phyloP scores from a whole-genome alignment of 805 yeast genomes.

The Candida maesae region DNA sequence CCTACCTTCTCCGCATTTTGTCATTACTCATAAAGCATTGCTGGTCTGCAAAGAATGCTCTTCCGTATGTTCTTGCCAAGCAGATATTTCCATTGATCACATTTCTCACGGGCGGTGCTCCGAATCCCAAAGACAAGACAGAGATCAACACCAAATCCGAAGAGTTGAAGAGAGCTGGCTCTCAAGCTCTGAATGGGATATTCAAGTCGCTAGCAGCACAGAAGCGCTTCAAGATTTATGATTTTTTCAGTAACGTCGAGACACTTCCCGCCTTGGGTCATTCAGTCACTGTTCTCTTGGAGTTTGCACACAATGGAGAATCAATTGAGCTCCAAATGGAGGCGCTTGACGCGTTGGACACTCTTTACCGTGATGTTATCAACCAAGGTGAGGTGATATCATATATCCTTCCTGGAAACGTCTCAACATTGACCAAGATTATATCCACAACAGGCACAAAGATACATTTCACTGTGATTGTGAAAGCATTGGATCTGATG shows the following conservation, averaged over 20 bases:
- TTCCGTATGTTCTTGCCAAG: slow-evolving; percentile 35
- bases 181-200: slow-evolving; percentile 28
- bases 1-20: slow-evolving; percentile 42
- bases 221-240: slow-evolving; percentile 19
- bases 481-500: slow-evolving; percentile 30
- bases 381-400: slow-evolving; percentile 47
- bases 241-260: slow-evolving; percentile 30
- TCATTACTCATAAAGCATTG: slow-evolving; percentile 40
- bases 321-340: slow-evolving; percentile 29
- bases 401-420: slow-evolving; percentile 47
- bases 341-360: slow-evolving; percentile 32
- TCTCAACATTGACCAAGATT: slow-evolving; percentile 41
- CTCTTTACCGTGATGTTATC: slow-evolving; percentile 33
- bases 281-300: slow-evolving; percentile 40
- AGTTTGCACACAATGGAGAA: slow-evolving; percentile 29
- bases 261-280: slow-evolving; percentile 46
- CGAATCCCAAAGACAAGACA: slow-evolving; percentile 31
- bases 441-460: slow-evolving; percentile 29
- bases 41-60: slow-evolving; percentile 40
- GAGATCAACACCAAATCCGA: slow-evolving; percentile 28
- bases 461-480: slow-evolving; percentile 36
- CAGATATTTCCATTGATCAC: slow-evolving; percentile 47
- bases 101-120: slow-evolving; percentile 43
- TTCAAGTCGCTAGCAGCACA: slow-evolving; percentile 29
- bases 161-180: slow-evolving; percentile 36